Conservation (phyloP, 2,329 filamentous ascomycete species). For the Sporothrix phasma region DNA sequence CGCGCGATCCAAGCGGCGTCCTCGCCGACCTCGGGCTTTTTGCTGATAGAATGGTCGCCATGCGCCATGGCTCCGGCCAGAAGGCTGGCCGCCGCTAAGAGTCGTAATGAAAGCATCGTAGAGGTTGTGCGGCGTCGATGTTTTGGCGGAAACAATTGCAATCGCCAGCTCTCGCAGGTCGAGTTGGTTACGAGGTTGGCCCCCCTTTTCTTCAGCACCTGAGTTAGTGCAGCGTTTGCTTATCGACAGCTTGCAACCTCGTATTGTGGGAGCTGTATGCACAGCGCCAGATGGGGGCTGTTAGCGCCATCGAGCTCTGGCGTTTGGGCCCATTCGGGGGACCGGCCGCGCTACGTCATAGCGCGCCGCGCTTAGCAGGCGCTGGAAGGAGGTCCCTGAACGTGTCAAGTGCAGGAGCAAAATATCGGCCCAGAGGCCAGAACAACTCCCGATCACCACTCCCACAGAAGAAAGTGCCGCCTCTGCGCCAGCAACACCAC, state of each 20-base stretch:
- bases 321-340: neutral
- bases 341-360: constrained; percentile 14
- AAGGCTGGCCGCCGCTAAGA: constrained; percentile 29
- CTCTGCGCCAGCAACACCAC: neutral
- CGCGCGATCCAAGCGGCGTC: constrained; percentile 54
- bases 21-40: constrained; percentile 45
- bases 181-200: neutral
- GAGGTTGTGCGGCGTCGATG: neutral
- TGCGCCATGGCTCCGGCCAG: constrained; percentile 39
- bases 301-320: neutral
- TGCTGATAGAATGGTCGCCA: constrained; percentile 38
- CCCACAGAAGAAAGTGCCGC: too few species aligned
- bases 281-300: neutral
- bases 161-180: neutral
- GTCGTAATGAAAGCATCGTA: constrained; percentile 17
- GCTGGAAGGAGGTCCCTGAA: neutral
- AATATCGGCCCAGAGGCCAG: neutral
- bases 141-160: neutral
- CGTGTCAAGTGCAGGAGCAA: neutral
- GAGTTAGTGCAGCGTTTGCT: neutral
- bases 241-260: neutral
- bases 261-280: neutral
- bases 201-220: neutral
- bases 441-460: neutral
- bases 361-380: constrained; percentile 2